Base-by-base conservation (phyloP, 192 early-diverging fungal species). In the Mortierella claussenii region DNA sequence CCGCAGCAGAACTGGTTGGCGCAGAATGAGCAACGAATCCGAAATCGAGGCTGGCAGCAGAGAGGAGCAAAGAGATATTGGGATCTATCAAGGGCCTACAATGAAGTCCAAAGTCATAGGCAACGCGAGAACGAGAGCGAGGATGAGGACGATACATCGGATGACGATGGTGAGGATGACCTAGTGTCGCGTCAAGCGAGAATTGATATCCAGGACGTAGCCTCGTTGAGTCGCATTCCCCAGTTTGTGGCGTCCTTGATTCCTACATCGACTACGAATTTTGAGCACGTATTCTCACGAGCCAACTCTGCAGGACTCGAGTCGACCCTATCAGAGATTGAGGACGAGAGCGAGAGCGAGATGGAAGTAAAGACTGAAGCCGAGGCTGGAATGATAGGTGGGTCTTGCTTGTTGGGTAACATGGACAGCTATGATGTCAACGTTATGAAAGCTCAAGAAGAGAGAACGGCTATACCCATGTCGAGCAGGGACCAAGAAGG, bases 1-100 rank as follows among this genome's bases (percentile, higher is more conserved):
- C 91, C 89, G 7, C 91, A 92, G 60, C 91, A 92, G 80, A 92
- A 92, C 69, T 92, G 85, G 60, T 63, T 92, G 13, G 67, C 83
- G 6, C 36, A 52, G 45, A 75, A 75, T 21, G 70, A 75, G 27
- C 46, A 47, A 30, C 27, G 34, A 44, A 65, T 75, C 4, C 70
- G 57, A 20, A 53, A 68, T 11, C 32, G 30, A 4, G 31, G 28
- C 50, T 53, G 50, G 50, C 12, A 31, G n/a, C n/a, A n/a, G n/a
- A n/a, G n/a, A n/a, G n/a, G n/a, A n/a, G n/a, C n/a, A n/a, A n/a
- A n/a, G n/a, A n/a, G n/a, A n/a, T n/a, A n/a, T n/a, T n/a, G n/a
- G n/a, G n/a, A n/a, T n/a, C n/a, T n/a, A n/a, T n/a, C n/a, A n/a
- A n/a, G n/a, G n/a, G n/a, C n/a, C n/a, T n/a, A n/a, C n/a, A n/a